Evolutionary conservation across 2,329 filamentous ascomycete genomes (phyloP).

Genomic region (Sporothrix euskadiensis): DNA sequence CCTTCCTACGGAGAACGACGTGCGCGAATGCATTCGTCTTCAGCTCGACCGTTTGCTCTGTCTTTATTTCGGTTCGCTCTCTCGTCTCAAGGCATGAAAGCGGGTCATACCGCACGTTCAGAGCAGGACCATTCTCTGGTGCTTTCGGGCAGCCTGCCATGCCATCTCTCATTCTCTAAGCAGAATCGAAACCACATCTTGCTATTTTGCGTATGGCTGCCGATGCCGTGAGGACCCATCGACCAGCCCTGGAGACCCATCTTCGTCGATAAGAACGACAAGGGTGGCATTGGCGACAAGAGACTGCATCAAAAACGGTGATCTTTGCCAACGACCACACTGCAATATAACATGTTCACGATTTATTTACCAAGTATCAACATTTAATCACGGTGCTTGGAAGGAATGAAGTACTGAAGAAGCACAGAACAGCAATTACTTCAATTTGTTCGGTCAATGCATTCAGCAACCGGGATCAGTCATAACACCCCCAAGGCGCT

Average conservation of each 20-base stretch:
- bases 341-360: background rate
- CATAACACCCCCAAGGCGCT: background rate
- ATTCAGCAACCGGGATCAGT: background rate
- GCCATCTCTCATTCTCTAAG: background rate
- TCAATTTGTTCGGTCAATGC: background rate
- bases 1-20: slow-evolving; percentile 7
- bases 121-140: background rate
- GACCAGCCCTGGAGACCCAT: background rate
- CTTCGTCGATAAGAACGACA: background rate
- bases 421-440: background rate
- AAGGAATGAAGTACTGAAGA: background rate
- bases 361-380: background rate
- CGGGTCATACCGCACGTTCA: background rate
- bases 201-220: background rate
- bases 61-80: background rate
- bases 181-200: background rate
- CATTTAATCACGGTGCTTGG: background rate
- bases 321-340: background rate
- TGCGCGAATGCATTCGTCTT: background rate
- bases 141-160: background rate
- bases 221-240: background rate
- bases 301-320: background rate
- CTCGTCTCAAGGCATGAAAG: background rate
- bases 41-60: background rate
- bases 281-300: background rate